Conservation (phyloP, 805 yeast species). For the Kurtzmaniella cleridarum region DNA sequence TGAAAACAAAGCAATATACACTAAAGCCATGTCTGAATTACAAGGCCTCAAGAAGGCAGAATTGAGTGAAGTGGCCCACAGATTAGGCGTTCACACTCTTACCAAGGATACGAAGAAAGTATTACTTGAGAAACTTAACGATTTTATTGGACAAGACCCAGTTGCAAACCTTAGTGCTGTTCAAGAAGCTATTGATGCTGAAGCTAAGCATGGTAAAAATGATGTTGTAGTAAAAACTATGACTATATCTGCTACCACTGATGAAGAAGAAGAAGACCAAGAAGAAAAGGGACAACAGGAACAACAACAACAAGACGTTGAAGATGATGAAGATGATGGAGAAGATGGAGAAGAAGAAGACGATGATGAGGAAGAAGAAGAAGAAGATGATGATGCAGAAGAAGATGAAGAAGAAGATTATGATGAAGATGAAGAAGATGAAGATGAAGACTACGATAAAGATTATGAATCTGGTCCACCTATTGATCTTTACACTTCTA, state of each 20-base stretch:
- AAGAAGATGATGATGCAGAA: slow-evolving; percentile 18
- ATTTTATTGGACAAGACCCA: slow-evolving; percentile 21
- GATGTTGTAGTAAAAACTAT: slow-evolving; percentile 14
- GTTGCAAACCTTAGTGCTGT: slow-evolving; percentile 18
- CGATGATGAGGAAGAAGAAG: slow-evolving; percentile 10
- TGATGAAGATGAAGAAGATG: slow-evolving; percentile 22
- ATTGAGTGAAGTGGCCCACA: slow-evolving; percentile 28
- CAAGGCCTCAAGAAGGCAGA: slow-evolving; percentile 35
- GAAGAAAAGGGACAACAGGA: not conserved
- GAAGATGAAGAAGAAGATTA: slow-evolving; percentile 15
- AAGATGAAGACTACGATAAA: slow-evolving; percentile 29
- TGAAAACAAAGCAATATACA: slow-evolving; percentile 1
- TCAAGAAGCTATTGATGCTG: slow-evolving; percentile 7
- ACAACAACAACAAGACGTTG: slow-evolving; percentile 2
- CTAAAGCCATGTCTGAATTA: slow-evolving; percentile 27
- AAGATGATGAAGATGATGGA: slow-evolving; percentile 2
- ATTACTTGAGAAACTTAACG: slow-evolving; percentile 33
- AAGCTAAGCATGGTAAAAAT: slow-evolving; percentile 16
- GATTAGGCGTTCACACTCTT: slow-evolving; percentile 28
- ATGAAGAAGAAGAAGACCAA: slow-evolving; percentile 4
- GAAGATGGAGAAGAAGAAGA: slow-evolving; percentile 3
- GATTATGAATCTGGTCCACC: slow-evolving; percentile 37
- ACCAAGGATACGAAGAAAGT: slow-evolving; percentile 38
- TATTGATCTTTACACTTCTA: slow-evolving; percentile 29
- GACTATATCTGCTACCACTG: slow-evolving; percentile 10